Conservation (phyloP, 495 filamentous ascomycete genomes). For the Penicillium robsamsonii region DNA sequence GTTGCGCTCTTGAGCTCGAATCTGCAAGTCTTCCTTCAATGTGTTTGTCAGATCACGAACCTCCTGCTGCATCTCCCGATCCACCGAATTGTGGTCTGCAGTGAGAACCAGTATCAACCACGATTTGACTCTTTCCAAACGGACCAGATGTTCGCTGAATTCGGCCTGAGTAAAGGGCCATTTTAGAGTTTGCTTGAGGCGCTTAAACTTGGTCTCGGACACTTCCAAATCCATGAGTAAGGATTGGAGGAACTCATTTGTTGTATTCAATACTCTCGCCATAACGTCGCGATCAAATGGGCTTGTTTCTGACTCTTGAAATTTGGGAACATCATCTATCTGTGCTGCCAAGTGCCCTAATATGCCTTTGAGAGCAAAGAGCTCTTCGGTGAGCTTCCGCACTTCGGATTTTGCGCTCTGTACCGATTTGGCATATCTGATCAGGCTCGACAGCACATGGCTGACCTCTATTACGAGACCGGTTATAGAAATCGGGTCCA, state of each 20-base stretch:
- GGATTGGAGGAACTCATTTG: constrained; percentile 19
- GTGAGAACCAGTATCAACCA: constrained; percentile 28
- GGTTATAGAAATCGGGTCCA: constrained; percentile 23
- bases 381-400: constrained; percentile 23
- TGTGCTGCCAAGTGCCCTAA: constrained; percentile 19
- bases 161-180: constrained; percentile 24
- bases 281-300: constrained; percentile 14
- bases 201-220: constrained; percentile 16
- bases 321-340: neutral
- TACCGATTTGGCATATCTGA: constrained; percentile 22
- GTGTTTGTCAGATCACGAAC: constrained; percentile 15
- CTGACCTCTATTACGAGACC: constrained; percentile 20
- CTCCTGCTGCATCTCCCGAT: constrained; percentile 19
- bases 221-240: constrained; percentile 17
- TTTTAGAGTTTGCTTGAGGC: constrained; percentile 22
- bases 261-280: constrained; percentile 15
- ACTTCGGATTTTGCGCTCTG: constrained; percentile 21
- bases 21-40: constrained; percentile 19
- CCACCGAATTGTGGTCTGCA: constrained; percentile 14
- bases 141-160: constrained; percentile 16
- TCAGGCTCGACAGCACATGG: constrained; percentile 15
- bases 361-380: constrained; percentile 24
- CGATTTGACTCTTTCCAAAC: constrained; percentile 25
- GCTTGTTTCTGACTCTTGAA: neutral
- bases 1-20: constrained; percentile 18